Base-by-base conservation (phyloP, 2,329 filamentous ascomycete genomes). In the Beauveria caledonica region DNA sequence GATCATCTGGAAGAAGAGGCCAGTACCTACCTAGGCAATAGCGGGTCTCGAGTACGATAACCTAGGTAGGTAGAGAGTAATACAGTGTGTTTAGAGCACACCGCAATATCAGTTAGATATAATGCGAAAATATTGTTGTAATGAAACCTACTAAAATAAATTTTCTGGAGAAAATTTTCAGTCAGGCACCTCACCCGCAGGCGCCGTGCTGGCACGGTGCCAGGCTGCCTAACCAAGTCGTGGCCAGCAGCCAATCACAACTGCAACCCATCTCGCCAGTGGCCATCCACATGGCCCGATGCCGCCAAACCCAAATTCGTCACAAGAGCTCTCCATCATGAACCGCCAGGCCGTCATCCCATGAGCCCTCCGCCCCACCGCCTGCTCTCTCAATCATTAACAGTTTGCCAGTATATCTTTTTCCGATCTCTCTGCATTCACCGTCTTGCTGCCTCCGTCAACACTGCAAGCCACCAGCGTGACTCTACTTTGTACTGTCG, bases 271-370 rank as follows among this genome's bases (percentile, higher is more conserved):
- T 15, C 21, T 36, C 10, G 9, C 44, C 42, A 48, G n/a, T 17
- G 9, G 9, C 46, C 48, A 60, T 60, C 40, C 58, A 60, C 58
- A 60, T 60, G 58, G 13, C 58, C 58, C 49, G 58, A 60, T 60
- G 58, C 58, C 58, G 58, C 58, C 58, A 60, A 48, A 52, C 49
- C 58, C 49, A 46, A 46, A 27, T 53, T 60, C 57, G 58, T 60
- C 58, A 60, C 58, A 54, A 54, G 58, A 49, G 50, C 58, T 60
- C 50, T 33, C 50, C 50, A 60, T 60, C 50, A 40, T 42, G 58
- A 29, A 40, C 29, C 33, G 29, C 49, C 50, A 54, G 58, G 50
- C 49, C 42, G 49, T 54, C 58, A 54, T 60, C 58, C 58, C 42
- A 54, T 49, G 50, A 60, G 57, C 49, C 39, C 29, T 60, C 44